Evolutionary conservation across 345 rosid genomes (phyloP).

Genomic region (Dipteronia sinensis): DNA sequence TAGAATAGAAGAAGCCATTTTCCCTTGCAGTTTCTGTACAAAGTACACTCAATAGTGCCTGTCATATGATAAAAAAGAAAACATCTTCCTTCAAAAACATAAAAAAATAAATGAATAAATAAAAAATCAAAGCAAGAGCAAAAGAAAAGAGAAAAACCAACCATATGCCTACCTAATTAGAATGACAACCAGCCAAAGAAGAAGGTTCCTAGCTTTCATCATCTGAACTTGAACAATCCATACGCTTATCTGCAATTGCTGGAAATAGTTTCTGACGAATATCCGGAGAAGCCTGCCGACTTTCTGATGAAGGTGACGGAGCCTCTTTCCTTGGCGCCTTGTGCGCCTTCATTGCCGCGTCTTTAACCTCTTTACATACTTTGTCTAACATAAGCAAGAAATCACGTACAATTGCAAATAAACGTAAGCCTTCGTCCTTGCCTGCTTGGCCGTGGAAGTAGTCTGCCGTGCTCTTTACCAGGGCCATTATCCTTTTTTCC

Average conservation of each 20-base stretch:
- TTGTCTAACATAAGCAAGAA: slow-evolving; percentile 80
- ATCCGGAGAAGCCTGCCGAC: slow-evolving; percentile 42
- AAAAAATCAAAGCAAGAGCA: neutral
- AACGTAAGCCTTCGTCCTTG: slow-evolving; percentile 76
- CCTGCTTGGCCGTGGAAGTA: slow-evolving; percentile 80
- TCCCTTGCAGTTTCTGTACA: neutral
- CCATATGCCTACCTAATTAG: slow-evolving; percentile 15
- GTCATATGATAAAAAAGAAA: neutral
- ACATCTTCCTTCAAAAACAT: neutral
- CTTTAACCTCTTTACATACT: slow-evolving; percentile 65
- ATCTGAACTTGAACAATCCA: slow-evolving; percentile 61
- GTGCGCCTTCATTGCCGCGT: slow-evolving; percentile 30
- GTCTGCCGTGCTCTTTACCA: slow-evolving; percentile 74
- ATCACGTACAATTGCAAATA: slow-evolving; percentile 74
- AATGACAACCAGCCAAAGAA: slow-evolving; percentile 27
- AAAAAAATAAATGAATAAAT: no score
- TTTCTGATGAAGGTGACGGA: slow-evolving; percentile 33
- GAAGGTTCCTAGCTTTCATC: slow-evolving; percentile 39
- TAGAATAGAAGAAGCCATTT: slow-evolving; percentile 11
- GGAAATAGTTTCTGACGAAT: slow-evolving; percentile 57
- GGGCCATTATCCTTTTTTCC: slow-evolving; percentile 67
- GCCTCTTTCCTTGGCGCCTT: slow-evolving; percentile 40
- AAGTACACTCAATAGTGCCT: neutral
- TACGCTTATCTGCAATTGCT: slow-evolving; percentile 57
- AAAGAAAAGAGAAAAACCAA: neutral